These are phyloP conservation scores for Xylariales sp. DNA, from an alignment of 2,329 filamentous ascomycete genomes.

Conservation along the genomic window DNA sequence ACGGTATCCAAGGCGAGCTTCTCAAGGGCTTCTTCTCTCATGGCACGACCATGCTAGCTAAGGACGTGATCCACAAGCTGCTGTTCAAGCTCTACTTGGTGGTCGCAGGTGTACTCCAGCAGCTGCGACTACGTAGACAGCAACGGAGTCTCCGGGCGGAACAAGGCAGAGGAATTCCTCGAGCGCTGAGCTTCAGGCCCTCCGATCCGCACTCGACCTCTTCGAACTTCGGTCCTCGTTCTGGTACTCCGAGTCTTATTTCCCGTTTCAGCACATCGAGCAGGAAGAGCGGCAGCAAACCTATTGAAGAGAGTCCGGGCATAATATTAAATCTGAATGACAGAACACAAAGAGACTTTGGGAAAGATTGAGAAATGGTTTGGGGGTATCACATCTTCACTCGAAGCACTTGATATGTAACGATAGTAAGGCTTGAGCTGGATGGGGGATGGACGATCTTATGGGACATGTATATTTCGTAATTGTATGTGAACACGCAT, in stretches of 20 bases:
- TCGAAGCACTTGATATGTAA: not conserved
- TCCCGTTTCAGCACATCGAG: not conserved
- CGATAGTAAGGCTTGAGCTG: not conserved
- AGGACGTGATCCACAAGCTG: constrained; percentile 68
- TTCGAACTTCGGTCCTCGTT: not conserved
- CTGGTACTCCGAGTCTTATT: not conserved
- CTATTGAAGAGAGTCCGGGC: not conserved
- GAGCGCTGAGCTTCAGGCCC: not conserved
- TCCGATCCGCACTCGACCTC: not conserved
- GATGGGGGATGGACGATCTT: not conserved
- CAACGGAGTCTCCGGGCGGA: not conserved
- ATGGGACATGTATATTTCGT: not conserved
- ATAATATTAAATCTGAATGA: constrained; percentile 5
- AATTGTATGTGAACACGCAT: not conserved
- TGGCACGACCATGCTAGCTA: constrained; percentile 81
- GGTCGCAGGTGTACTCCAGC: constrained; percentile 41
- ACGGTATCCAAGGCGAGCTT: constrained; percentile 71
- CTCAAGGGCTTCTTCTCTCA: constrained; percentile 82
- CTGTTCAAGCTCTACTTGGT: constrained; percentile 70
- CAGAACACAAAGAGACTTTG: not conserved
- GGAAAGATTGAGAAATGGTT: not conserved
- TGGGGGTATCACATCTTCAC: not conserved
- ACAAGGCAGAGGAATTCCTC: not conserved
- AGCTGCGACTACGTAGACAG: constrained; percentile 10
- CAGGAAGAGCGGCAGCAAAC: not conserved